phyloP scores from a whole-genome alignment of 176 grass and related monocot genomes.

The Lolium rigidum region DNA sequence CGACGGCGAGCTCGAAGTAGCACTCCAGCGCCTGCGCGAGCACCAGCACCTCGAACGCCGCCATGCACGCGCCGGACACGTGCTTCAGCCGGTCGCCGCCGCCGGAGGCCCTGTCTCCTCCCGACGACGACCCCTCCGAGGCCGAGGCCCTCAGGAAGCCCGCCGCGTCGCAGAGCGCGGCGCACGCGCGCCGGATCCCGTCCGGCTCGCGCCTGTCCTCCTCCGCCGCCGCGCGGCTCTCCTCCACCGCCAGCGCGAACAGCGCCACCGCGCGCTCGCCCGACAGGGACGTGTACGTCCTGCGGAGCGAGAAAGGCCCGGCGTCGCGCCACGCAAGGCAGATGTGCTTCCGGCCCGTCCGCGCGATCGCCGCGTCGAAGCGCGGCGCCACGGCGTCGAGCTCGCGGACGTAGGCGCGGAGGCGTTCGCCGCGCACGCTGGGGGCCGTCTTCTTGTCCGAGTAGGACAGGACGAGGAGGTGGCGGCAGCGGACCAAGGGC shows the following conservation, averaged over 20 bases:
- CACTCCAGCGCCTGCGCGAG: slow-evolving; percentile 73
- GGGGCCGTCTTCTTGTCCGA: slow-evolving; percentile 7
- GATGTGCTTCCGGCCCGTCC: slow-evolving; percentile 24
- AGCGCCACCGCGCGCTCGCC: slow-evolving; percentile 55
- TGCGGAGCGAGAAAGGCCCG: background rate
- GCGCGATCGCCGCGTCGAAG: slow-evolving; percentile 48
- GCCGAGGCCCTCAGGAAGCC: slow-evolving; percentile 47
- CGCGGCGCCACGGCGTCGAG: slow-evolving; percentile 44
- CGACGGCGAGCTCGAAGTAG: slow-evolving; percentile 64
- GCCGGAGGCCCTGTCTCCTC: background rate
- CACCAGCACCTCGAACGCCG: slow-evolving; percentile 61
- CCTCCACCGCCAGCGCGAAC: slow-evolving; percentile 56
- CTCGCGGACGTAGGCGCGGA: slow-evolving; percentile 52
- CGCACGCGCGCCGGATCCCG: slow-evolving; percentile 57
- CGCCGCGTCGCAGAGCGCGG: slow-evolving; percentile 54
- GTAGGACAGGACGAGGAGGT: background rate
- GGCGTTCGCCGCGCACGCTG: background rate
- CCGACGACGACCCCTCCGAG: background rate
- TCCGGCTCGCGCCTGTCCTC: slow-evolving; percentile 46
- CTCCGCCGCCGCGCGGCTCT: slow-evolving; percentile 45
- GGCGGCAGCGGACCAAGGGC: slow-evolving; percentile 13
- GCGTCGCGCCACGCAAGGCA: slow-evolving; percentile 60
- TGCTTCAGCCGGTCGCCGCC: slow-evolving; percentile 31
- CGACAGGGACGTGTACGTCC: slow-evolving; percentile 23
- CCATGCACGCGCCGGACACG: slow-evolving; percentile 50